Conservation (phyloP, 2,329 filamentous ascomycete species). For the Epichloe aotearoae region DNA sequence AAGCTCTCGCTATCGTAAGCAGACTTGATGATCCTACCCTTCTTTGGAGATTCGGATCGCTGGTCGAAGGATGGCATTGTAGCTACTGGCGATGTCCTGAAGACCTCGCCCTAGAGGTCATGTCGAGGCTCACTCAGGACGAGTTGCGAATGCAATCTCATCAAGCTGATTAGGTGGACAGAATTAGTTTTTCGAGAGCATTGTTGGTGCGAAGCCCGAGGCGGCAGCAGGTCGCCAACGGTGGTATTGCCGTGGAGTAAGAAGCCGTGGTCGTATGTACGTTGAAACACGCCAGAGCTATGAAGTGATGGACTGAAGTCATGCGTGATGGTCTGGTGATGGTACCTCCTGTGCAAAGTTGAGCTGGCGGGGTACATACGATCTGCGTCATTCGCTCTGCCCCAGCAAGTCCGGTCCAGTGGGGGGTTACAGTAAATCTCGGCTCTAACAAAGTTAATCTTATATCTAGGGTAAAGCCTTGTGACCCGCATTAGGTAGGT, state of each 20-base stretch:
- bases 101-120: constrained; percentile 1
- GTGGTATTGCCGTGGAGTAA: neutral
- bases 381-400: no score
- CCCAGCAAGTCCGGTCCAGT: no score
- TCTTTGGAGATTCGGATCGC: constrained; percentile 33
- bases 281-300: neutral
- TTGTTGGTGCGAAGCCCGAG: neutral
- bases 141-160: neutral
- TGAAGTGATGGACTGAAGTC: neutral
- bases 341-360: neutral
- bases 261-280: neutral
- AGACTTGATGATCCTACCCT: constrained; percentile 47
- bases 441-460: no score
- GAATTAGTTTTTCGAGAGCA: neutral
- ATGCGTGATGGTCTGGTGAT: neutral
- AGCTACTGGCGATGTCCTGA: neutral
- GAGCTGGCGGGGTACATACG: neutral
- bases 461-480: no score
- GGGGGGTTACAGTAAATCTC: no score
- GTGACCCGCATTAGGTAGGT: no score
- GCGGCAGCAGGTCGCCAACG: neutral
- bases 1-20: constrained; percentile 82
- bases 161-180: neutral
- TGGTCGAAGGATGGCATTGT: constrained; percentile 37
- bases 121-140: constrained; percentile 3